Conservation (phyloP, 139 green algal species). For the Chlorokybus atmophyticus region DNA sequence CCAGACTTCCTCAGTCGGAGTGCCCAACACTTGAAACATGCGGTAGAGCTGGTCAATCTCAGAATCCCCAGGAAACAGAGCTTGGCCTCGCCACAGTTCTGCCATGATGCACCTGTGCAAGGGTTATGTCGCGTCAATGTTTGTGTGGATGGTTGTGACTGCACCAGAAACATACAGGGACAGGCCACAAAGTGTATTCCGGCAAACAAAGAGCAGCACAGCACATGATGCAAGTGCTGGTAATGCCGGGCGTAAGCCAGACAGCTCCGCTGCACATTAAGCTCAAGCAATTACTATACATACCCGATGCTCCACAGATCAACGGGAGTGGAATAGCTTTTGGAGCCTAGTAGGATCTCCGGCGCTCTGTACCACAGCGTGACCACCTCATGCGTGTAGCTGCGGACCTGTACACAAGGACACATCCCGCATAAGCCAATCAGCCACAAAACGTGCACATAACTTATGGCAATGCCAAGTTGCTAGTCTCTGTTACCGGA, state of each 20-base stretch:
- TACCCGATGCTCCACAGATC: slow-evolving; percentile 93
- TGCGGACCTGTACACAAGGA: too few relatives aligned
- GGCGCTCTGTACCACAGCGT: slow-evolving; percentile 95
- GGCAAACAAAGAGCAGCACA: too few relatives aligned
- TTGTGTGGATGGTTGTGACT: too few relatives aligned
- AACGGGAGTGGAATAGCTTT: slow-evolving; percentile 86
- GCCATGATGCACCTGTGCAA: slow-evolving; percentile 98
- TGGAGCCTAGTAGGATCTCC: slow-evolving; percentile 89
- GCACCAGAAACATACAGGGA: too few relatives aligned
- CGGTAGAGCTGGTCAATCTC: slow-evolving; percentile 39
- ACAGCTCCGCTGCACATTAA: slow-evolving; percentile 26
- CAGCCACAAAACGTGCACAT: background rate
- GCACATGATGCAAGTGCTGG: too few relatives aligned
- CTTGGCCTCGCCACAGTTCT: slow-evolving; percentile 60
- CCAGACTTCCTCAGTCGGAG: slow-evolving; percentile 22
- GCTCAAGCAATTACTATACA: slow-evolving; percentile 94
- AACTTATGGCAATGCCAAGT: slow-evolving; percentile 92
- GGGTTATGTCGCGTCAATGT: too few relatives aligned
- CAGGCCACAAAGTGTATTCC: too few relatives aligned
- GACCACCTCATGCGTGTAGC: slow-evolving; percentile 71
- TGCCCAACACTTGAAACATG: slow-evolving; percentile 29
- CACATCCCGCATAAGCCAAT: too few relatives aligned
- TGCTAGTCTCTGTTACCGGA: too few relatives aligned
- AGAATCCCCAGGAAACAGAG: slow-evolving; percentile 57
- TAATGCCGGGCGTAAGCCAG: too few relatives aligned